Conservation (phyloP, 2,329 filamentous ascomycete species). For the Hypoxylon rubiginosum region DNA sequence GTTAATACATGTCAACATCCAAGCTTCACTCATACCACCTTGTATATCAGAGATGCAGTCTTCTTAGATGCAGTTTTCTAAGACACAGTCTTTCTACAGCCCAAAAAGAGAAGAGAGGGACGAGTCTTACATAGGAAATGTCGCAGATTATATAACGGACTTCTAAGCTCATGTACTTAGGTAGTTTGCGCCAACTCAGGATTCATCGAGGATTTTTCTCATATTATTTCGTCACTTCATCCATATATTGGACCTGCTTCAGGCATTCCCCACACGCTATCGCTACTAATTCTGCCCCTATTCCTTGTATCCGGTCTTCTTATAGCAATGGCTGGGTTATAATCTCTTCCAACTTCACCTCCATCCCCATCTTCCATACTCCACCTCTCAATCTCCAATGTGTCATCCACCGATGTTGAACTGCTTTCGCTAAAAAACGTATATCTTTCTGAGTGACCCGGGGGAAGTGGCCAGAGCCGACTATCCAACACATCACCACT, state of each 20-base stretch:
- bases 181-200: not conserved
- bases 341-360: constrained; percentile 6
- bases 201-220: not conserved
- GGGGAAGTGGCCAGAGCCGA: constrained; percentile 41
- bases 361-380: constrained; percentile 21
- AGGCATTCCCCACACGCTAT: constrained; percentile 37
- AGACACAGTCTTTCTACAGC: too few species aligned
- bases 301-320: constrained; percentile 7
- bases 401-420: constrained; percentile 24
- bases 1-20: too few species aligned
- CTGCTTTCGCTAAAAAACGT: constrained; percentile 36
- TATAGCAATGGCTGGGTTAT: not conserved
- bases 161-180: not conserved
- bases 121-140: too few species aligned
- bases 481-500: constrained; percentile 30
- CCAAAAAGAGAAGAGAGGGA: too few species aligned
- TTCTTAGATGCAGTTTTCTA: too few species aligned
- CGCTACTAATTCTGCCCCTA: constrained; percentile 22
- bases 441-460: constrained; percentile 39
- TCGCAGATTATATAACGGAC: too few species aligned
- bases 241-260: constrained; percentile 19
- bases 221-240: not conserved
- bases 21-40: too few species aligned
- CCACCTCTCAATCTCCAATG: constrained; percentile 23
- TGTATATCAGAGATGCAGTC: too few species aligned